A percentile compares a stretch with the other conserved stretches of the same genome.
Evolutionary conservation across 257 asterid species (phyloP).

Genomic region (Solanum dulcamara): DNA sequence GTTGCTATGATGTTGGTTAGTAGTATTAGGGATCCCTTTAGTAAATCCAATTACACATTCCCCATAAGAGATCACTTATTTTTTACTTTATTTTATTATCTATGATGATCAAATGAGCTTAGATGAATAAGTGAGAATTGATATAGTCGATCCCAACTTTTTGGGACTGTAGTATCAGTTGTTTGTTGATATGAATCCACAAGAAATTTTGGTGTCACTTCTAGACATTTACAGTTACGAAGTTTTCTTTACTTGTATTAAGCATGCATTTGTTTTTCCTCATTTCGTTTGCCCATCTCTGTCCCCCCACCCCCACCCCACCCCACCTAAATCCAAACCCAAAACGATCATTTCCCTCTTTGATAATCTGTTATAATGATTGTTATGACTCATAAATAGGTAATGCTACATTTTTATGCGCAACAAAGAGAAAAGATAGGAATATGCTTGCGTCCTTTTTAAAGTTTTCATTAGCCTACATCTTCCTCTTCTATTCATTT

Average conservation of each 20-base stretch:
- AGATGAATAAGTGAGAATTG: neutral
- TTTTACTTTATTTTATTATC: neutral
- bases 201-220: neutral
- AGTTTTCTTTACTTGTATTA: neutral
- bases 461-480: neutral
- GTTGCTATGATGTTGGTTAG: neutral
- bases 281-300: neutral
- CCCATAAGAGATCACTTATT: neutral
- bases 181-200: neutral
- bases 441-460: neutral
- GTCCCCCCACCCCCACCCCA: neutral
- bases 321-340: too few relatives aligned
- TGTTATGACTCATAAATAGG: neutral
- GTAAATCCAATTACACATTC: neutral
- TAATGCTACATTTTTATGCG: neutral
- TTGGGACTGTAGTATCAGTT: neutral
- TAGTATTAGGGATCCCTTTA: neutral
- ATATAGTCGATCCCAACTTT: neutral
- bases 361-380: neutral
- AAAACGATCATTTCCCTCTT: neutral
- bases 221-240: neutral
- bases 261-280: neutral
- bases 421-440: neutral
- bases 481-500: neutral
- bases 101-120: neutral